These are phyloP conservation scores for Xylaria sp. DNA, from an alignment of 2,329 filamentous ascomycete species.

Conservation along the genomic window DNA sequence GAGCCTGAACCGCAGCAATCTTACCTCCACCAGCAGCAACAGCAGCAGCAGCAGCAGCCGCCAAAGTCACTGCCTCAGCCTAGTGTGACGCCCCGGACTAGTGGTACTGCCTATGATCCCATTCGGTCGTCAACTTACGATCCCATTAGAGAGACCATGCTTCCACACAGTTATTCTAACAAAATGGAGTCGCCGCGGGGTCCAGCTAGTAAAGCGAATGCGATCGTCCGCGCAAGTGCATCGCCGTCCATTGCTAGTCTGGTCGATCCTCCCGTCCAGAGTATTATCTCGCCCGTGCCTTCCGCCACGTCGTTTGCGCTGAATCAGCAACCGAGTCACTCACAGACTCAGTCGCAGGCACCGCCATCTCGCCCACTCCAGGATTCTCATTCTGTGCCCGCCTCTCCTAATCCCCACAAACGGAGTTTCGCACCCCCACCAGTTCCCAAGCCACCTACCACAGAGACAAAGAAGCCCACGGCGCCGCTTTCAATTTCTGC, in stretches of 20 bases:
- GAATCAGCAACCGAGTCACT: constrained; percentile 24
- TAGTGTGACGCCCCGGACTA: constrained; percentile 50
- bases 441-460: constrained; percentile 27
- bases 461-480: constrained; percentile 38
- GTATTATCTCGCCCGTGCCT: constrained; percentile 37
- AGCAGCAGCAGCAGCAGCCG: constrained; percentile 23
- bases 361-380: constrained; percentile 27
- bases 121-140: constrained; percentile 72
- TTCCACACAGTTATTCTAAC: constrained; percentile 45
- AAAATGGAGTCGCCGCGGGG: constrained; percentile 49
- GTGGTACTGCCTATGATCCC: constrained; percentile 83
- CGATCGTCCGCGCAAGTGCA: constrained; percentile 67
- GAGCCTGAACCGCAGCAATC: constrained; percentile 42
- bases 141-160: constrained; percentile 57
- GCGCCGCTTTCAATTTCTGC: constrained; percentile 28
- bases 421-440: constrained; percentile 35
- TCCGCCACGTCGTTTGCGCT: constrained; percentile 34
- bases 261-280: constrained; percentile 62
- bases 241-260: constrained; percentile 90
- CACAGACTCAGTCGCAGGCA: constrained; percentile 25
- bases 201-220: constrained; percentile 26
- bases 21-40: constrained; percentile 40
- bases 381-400: constrained; percentile 37
- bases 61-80: constrained; percentile 39
- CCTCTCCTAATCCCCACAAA: constrained; percentile 39